Conservation (phyloP, 768 basidiomycete genomes). For the Tylopilus felleus region DNA sequence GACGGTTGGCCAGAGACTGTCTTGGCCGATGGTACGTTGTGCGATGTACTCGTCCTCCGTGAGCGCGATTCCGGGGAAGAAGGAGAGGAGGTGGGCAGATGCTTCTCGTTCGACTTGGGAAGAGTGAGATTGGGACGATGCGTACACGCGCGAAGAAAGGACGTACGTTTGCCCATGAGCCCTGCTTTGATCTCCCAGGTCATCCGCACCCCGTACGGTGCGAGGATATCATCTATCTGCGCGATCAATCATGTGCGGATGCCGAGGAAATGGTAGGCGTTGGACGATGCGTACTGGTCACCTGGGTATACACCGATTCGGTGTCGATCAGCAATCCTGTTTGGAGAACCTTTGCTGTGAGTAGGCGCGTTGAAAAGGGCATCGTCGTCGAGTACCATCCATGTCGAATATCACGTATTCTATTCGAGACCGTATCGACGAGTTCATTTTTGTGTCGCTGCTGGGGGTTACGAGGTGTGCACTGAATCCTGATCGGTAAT, state of each 20-base stretch:
- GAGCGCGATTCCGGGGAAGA: constrained; percentile 71
- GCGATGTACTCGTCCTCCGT: constrained; percentile 56
- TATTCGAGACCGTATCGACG: constrained; percentile 24
- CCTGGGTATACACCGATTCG: constrained; percentile 71
- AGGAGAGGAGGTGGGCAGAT: constrained; percentile 66
- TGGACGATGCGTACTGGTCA: constrained; percentile 56
- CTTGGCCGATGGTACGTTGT: constrained; percentile 56
- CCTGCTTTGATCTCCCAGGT: constrained; percentile 90
- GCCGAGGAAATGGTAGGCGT: background rate
- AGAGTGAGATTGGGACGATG: background rate
- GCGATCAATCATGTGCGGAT: background rate
- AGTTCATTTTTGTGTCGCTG: constrained; percentile 5
- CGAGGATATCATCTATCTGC: constrained; percentile 64
- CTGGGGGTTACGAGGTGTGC: background rate
- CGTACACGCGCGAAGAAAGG: background rate
- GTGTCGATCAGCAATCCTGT: constrained; percentile 75
- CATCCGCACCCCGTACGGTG: constrained; percentile 69
- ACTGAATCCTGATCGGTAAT: too few relatives aligned
- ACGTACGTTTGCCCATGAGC: constrained; percentile 79
- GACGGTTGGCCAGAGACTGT: constrained; percentile 65
- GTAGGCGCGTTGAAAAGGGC: background rate
- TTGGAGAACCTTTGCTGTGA: constrained; percentile 1
- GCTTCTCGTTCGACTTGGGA: constrained; percentile 60
- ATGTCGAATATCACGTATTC: constrained; percentile 73
- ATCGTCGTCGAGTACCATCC: constrained; percentile 48